Evolutionary conservation across 1,284 basidiomycete species (phyloP).

Genomic region (Naganishia albida): DNA sequence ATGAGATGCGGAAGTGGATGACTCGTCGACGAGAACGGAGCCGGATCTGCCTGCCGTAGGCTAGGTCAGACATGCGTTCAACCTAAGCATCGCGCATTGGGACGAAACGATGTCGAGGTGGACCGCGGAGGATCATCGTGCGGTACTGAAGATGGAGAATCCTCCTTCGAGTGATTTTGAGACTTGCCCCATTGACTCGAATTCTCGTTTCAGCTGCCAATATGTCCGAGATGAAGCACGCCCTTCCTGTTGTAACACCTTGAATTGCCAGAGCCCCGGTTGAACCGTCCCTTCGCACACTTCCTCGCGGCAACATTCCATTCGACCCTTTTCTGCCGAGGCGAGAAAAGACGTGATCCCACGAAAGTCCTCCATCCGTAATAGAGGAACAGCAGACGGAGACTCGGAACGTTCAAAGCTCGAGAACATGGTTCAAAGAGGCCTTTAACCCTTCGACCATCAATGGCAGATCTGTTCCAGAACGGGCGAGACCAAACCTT

Average conservation of each 20-base stretch:
- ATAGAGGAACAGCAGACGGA: constrained; percentile 19
- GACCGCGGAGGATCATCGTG: constrained; percentile 17
- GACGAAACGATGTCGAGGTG: constrained; percentile 10
- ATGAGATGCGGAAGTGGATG: constrained; percentile 1
- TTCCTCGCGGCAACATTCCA: constrained; percentile 1
- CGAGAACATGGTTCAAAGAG: background rate
- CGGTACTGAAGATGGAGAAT: background rate
- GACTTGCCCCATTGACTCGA: background rate
- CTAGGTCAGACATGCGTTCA: constrained; percentile 11
- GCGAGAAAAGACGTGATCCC: constrained; percentile 9
- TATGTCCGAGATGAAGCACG: constrained; percentile 4
- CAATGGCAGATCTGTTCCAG: constrained; percentile 13
- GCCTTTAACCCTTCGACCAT: constrained; percentile 26
- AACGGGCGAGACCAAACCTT: constrained; percentile 9
- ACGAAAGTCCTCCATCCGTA: constrained; percentile 21
- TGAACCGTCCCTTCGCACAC: background rate
- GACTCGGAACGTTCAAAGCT: constrained; percentile 15
- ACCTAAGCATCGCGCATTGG: background rate
- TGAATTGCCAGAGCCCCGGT: constrained; percentile 6
- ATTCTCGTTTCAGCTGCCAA: too few relatives aligned
- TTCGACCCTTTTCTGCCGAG: constrained; percentile 4
- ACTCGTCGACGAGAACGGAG: background rate
- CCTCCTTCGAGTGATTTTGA: background rate
- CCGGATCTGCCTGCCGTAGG: constrained; percentile 18
- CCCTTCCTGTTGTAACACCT: constrained; percentile 8